Evolutionary conservation across 306 rosid genomes (phyloP), one percentile per base, ranked within the genome.

Genomic region (Herpetospermum pedunculosum): DNA sequence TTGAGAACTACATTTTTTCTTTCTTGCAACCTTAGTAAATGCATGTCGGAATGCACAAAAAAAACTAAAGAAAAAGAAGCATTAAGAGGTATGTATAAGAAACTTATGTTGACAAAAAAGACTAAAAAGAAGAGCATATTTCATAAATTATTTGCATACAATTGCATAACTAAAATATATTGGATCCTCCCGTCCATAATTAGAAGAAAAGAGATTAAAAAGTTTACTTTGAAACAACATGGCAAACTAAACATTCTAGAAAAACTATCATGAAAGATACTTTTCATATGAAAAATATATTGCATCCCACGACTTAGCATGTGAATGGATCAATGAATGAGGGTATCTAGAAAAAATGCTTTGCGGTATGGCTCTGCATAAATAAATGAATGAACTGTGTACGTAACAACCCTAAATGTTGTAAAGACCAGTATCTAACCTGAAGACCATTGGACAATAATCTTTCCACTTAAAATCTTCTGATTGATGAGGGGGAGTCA

Each of bases 381-480:
- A 16, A 59, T 38, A 65, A 7, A 60, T 32, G 41, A 62, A 35
- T 2, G 32, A 19, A 25, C 21, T 25, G 53, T 25, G 37, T 44
- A 38, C n/a, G 15, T 68, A 44, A 53, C 62, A 19, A 55, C 38
- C 63, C 16, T 41, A 2, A n/a, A 35, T 74, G 70, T 6, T 47
- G 41, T 57, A 14, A 49, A 65, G 32, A 47, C 48, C 67, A 74
- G 80, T 73, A 49, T 75, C 86, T 76, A 71, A 94, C 99, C 97
- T 91, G 87, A 94, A 94, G 50, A 94, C 99, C 99, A 94, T 94
- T 2, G 97, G 97, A 73, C 99, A 94, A 55, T 94, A 94, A 84
- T 94, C 99, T 78, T 94, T 94, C 99, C 99, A 94, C 81, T 89
- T 94, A 80, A 94, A 94, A 84, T 87, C 96, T 69, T 91, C 99